phyloP scores from a whole-genome alignment of 208 protist genomes.

The Trypanosoma congolense region DNA sequence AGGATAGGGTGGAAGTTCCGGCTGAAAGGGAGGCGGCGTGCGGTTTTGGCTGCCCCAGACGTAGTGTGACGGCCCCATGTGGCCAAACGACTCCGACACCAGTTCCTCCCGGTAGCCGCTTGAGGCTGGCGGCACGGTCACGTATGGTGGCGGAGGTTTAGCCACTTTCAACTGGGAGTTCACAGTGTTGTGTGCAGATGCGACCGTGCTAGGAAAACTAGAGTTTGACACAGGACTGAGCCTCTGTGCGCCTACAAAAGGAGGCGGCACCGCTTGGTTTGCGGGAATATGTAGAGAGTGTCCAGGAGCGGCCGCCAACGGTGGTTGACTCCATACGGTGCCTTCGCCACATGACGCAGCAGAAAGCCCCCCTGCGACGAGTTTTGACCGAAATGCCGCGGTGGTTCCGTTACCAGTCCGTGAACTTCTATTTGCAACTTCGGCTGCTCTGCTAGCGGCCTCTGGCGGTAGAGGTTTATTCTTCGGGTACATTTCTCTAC shows the following conservation, averaged over 20 bases:
- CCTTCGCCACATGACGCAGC: neutral
- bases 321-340: neutral
- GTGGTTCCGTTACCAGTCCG: too few species aligned
- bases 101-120: neutral
- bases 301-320: neutral
- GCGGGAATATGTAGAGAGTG: neutral
- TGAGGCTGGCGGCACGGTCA: neutral
- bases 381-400: too few species aligned
- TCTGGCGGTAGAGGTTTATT: slow-evolving; percentile 24
- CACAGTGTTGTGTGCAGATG: neutral
- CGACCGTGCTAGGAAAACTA: neutral
- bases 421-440: neutral
- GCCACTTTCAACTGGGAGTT: neutral
- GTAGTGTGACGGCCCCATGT: neutral
- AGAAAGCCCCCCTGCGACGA: too few species aligned
- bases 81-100: neutral
- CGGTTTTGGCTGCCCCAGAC: neutral
- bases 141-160: slow-evolving; percentile 2
- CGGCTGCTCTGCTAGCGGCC: slow-evolving; percentile 9
- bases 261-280: neutral
- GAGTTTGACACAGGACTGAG: neutral
- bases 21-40: neutral
- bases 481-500: slow-evolving; percentile 18
- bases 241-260: neutral
- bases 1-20: neutral